phyloP scores from a whole-genome alignment of 2,329 filamentous ascomycete genomes.

The Aspergillus pseudoglaucus region DNA sequence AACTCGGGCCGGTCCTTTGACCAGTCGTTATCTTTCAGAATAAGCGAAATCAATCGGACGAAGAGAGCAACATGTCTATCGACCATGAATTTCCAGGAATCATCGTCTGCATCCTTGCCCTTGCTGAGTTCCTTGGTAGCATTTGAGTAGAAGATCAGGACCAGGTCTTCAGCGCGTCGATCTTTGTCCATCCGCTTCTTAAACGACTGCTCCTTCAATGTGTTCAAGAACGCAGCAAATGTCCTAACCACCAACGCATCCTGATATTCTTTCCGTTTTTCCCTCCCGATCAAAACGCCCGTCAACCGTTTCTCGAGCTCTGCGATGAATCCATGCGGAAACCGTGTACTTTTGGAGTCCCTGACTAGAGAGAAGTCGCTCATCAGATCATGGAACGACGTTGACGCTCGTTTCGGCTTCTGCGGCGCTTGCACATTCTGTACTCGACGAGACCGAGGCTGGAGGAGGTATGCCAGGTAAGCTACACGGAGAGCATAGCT shows the following conservation, averaged over 20 bases:
- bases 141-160: slow-evolving; percentile 93
- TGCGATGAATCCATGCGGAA: slow-evolving; percentile 65
- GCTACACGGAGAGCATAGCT: slow-evolving; percentile 84
- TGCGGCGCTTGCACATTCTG: slow-evolving; percentile 69
- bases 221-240: slow-evolving; percentile 90
- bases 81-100: slow-evolving; percentile 83
- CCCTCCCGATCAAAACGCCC: slow-evolving; percentile 71
- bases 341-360: slow-evolving; percentile 63
- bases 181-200: slow-evolving; percentile 91
- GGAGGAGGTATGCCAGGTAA: slow-evolving; percentile 86
- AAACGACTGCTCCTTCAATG: slow-evolving; percentile 82
- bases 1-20: slow-evolving; percentile 80
- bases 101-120: slow-evolving; percentile 68
- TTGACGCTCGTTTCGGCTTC: slow-evolving; percentile 62
- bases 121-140: slow-evolving; percentile 86
- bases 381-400: slow-evolving; percentile 71
- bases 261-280: slow-evolving; percentile 79
- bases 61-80: slow-evolving; percentile 94
- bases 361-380: slow-evolving; percentile 71
- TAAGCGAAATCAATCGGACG: slow-evolving; percentile 73
- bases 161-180: slow-evolving; percentile 80
- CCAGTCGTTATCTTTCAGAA: slow-evolving; percentile 77
- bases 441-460: slow-evolving; percentile 81
- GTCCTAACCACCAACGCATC: slow-evolving; percentile 88
- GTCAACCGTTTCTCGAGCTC: slow-evolving; percentile 72